Conservation (phyloP, 192 early-diverging fungal genomes). For the Backusella circina region DNA sequence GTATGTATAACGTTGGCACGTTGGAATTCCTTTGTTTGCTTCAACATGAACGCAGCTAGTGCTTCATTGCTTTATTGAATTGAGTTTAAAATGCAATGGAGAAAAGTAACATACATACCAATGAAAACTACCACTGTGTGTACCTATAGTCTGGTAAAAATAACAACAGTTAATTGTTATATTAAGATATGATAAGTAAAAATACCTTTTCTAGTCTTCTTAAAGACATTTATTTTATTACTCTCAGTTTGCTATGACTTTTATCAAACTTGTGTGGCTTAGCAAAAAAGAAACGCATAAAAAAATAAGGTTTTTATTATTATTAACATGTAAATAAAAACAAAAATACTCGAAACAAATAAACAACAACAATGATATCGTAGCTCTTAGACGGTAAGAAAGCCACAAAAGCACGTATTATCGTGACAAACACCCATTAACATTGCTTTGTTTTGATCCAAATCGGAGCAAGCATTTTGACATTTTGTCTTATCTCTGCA, state of each 20-base stretch:
- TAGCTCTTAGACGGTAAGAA: background rate
- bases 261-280: background rate
- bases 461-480: background rate
- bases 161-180: too few relatives aligned
- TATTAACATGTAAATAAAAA: too few relatives aligned
- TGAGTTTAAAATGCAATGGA: background rate
- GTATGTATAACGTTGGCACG: conserved; percentile 64
- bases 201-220: too few relatives aligned
- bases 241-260: background rate
- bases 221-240: background rate
- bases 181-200: too few relatives aligned
- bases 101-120: conserved; percentile 40
- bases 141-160: conserved; percentile 45
- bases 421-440: background rate
- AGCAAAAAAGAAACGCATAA: background rate
- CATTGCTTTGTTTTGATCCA: background rate
- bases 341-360: too few relatives aligned
- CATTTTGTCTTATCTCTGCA: background rate
- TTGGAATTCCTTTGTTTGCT: conserved; percentile 50
- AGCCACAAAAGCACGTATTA: background rate
- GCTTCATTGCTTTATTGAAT: conserved; percentile 65
- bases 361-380: too few relatives aligned
- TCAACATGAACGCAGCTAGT: conserved; percentile 80
- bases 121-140: conserved; percentile 74
- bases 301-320: background rate